phyloP scores from a whole-genome alignment of 495 filamentous ascomycete genomes.

The Xylaria longipes region DNA sequence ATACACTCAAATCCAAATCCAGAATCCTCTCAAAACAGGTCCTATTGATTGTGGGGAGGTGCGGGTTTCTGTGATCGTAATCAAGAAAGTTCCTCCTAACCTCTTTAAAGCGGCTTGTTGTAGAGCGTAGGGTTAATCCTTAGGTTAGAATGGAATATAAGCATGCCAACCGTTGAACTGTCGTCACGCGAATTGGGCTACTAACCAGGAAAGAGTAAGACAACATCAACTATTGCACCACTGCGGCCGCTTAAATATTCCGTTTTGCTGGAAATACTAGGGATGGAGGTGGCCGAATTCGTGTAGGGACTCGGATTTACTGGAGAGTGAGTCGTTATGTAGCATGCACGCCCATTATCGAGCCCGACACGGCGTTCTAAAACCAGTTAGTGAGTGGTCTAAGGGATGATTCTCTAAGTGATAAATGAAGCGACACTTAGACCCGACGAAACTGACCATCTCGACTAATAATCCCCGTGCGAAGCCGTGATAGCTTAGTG shows the following conservation, averaged over 20 bases:
- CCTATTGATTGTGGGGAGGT: neutral
- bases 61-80: neutral
- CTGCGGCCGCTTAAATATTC: neutral
- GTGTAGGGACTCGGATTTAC: neutral
- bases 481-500: neutral
- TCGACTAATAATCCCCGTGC: neutral
- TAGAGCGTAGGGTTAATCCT: neutral
- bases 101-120: neutral
- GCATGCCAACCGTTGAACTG: neutral
- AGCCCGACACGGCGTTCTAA: neutral
- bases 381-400: neutral
- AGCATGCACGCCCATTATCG: neutral
- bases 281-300: neutral
- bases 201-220: neutral
- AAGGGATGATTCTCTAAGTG: neutral
- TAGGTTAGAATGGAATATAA: neutral
- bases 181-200: neutral
- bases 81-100: neutral
- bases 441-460: neutral
- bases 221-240: neutral
- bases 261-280: neutral
- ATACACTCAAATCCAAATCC: neutral
- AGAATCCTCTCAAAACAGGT: neutral
- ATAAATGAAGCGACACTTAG: neutral
- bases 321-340: neutral